These are phyloP conservation scores for Noccaea bulbosa DNA, from an alignment of 345 rosid species.

Conservation along the genomic window DNA sequence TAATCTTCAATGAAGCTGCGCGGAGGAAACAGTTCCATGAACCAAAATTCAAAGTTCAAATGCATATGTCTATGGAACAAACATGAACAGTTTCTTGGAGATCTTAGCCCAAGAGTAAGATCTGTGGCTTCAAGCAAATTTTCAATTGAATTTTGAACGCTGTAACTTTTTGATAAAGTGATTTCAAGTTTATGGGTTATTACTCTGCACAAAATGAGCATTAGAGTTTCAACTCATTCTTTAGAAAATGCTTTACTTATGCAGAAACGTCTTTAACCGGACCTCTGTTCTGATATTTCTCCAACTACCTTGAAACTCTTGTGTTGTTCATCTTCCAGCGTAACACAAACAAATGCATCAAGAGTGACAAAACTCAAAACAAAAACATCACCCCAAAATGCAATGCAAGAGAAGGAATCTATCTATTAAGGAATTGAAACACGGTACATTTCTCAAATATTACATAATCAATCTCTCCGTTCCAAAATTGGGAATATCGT, in stretches of 20 bases:
- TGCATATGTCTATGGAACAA: constrained; percentile 23
- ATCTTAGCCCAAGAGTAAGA: constrained; percentile 17
- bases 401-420: too few species aligned
- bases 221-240: constrained; percentile 32
- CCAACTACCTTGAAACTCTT: too few species aligned
- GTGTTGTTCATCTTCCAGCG: too few species aligned
- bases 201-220: constrained; percentile 32
- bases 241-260: constrained; percentile 13
- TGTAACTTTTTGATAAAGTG: neutral
- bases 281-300: too few species aligned
- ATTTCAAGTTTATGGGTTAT: constrained; percentile 26
- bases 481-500: too few species aligned
- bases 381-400: too few species aligned
- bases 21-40: constrained; percentile 27
- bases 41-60: constrained; percentile 25
- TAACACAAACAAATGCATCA: too few species aligned
- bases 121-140: constrained; percentile 7
- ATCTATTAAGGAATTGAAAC: too few species aligned
- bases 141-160: constrained; percentile 27
- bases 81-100: constrained; percentile 24
- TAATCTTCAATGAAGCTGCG: constrained; percentile 2
- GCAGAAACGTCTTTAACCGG: neutral
- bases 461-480: too few species aligned
- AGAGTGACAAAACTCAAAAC: too few species aligned
- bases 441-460: too few species aligned